Percentiles rank a stretch among this genome's conserved stretches.
phyloP scores from a whole-genome alignment of 1,284 basidiomycete species.

The Heterobasidion occidentale region DNA sequence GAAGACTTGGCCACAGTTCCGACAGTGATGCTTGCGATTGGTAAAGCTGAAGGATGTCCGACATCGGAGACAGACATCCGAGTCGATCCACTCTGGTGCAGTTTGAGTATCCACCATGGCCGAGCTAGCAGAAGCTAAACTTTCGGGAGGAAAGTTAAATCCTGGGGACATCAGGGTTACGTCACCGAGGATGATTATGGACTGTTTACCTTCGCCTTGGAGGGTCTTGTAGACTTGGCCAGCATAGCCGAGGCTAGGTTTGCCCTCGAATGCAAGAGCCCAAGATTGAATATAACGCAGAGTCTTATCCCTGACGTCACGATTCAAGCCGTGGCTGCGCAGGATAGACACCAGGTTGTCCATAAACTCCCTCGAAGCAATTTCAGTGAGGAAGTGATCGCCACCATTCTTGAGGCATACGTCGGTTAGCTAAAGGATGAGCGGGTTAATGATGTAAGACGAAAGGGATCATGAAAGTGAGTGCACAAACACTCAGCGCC shows the following conservation, averaged over 20 bases:
- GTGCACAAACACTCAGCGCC: slow-evolving; percentile 58
- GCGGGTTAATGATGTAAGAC: neutral
- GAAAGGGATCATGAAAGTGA: slow-evolving; percentile 6
- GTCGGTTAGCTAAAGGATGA: slow-evolving; percentile 67
- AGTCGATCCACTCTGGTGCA: slow-evolving; percentile 95
- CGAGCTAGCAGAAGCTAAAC: slow-evolving; percentile 58
- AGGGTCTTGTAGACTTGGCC: slow-evolving; percentile 78
- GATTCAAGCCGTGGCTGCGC: slow-evolving; percentile 64
- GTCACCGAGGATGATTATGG: neutral
- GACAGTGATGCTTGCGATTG: slow-evolving; percentile 97
- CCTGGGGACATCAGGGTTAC: slow-evolving; percentile 30
- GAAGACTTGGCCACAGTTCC: slow-evolving; percentile 96
- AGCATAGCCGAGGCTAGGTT: slow-evolving; percentile 67
- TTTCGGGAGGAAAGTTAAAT: slow-evolving; percentile 78
- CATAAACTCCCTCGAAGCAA: slow-evolving; percentile 87
- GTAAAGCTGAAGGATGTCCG: slow-evolving; percentile 90
- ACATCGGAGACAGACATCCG: slow-evolving; percentile 91
- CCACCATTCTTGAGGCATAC: slow-evolving; percentile 98
- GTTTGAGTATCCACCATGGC: slow-evolving; percentile 85
- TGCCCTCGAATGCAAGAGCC: slow-evolving; percentile 86
- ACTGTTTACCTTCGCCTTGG: slow-evolving; percentile 57
- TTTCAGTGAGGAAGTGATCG: slow-evolving; percentile 80
- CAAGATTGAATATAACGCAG: slow-evolving; percentile 85
- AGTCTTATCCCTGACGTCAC: slow-evolving; percentile 80
- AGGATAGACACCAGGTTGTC: slow-evolving; percentile 86